phyloP scores from a whole-genome alignment of 2,329 filamentous ascomycete genomes.

The Aspergillus sp. region DNA sequence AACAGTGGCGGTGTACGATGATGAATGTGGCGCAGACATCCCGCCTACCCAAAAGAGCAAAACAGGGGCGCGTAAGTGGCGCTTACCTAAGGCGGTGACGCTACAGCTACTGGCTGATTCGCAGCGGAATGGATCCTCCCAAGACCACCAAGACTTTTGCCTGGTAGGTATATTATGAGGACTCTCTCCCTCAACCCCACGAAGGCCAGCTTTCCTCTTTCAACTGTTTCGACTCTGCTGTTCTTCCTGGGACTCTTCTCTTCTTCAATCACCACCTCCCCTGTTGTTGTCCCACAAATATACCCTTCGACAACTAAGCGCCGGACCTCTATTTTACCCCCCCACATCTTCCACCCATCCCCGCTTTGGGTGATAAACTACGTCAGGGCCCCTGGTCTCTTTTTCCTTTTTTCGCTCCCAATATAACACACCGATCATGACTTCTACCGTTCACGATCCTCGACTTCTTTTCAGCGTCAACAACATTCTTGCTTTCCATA shows the following conservation, averaged over 20 bases:
- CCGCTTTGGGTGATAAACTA: neutral
- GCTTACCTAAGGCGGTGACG: neutral
- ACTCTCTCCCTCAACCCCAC: constrained; percentile 1
- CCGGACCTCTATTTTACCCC: neutral
- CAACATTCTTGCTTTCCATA: constrained; percentile 87
- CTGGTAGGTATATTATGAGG: neutral
- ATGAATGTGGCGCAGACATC: no score
- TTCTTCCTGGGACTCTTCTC: no score
- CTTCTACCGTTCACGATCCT: constrained; percentile 32
- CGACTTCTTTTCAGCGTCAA: constrained; percentile 54
- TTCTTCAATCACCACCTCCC: no score
- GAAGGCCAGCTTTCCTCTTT: constrained; percentile 3
- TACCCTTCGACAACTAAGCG: neutral
- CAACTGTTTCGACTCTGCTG: no score
- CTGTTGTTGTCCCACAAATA: neutral
- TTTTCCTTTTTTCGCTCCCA: neutral
- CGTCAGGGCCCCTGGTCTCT: neutral
- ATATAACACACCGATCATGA: constrained; percentile 15
- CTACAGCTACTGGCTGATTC: neutral
- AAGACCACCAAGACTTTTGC: constrained; percentile 13
- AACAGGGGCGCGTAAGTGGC: neutral
- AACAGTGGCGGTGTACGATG: no score
- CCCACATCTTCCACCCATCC: neutral
- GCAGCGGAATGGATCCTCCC: neutral
- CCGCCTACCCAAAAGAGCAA: no score